Evolutionary conservation across 768 basidiomycete genomes (phyloP).

Genomic region (Ramaria sp.): DNA sequence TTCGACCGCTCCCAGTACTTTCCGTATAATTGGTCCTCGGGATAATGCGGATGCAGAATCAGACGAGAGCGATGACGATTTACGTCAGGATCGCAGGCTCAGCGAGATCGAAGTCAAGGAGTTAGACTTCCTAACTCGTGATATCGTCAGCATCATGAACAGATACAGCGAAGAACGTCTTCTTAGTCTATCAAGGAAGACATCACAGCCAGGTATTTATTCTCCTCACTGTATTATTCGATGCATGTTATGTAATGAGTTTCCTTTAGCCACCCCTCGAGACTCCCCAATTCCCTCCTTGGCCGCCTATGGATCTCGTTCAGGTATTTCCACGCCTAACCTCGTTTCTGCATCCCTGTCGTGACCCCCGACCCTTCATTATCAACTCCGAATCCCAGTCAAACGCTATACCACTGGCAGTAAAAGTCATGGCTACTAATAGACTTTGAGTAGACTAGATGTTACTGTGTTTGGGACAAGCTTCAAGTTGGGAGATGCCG

Average conservation of each 20-base stretch:
- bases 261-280: conserved; percentile 59
- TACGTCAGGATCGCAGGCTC: conserved; percentile 38
- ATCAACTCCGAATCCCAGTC: conserved; percentile 16
- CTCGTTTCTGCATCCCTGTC: conserved; percentile 38
- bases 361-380: conserved; percentile 54
- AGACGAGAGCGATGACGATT: conserved; percentile 39
- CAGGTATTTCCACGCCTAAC: conserved; percentile 49
- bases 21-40: not conserved
- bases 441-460: too few species aligned
- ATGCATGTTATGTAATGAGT: conserved; percentile 24
- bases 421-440: not conserved
- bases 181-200: conserved; percentile 36
- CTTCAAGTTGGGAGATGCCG: too few species aligned
- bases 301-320: conserved; percentile 24
- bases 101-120: conserved; percentile 63
- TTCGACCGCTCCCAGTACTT: not conserved
- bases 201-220: not conserved
- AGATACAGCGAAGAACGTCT: conserved; percentile 57
- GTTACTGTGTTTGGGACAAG: not conserved
- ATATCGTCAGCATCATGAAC: conserved; percentile 65
- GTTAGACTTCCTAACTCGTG: conserved; percentile 61
- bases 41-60: conserved; percentile 29
- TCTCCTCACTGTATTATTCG: not conserved
- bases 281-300: conserved; percentile 33
- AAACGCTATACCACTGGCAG: not conserved